Evolutionary conservation across 2,329 filamentous ascomycete species (phyloP).

Genomic region (Chaetomiaceae sp.): DNA sequence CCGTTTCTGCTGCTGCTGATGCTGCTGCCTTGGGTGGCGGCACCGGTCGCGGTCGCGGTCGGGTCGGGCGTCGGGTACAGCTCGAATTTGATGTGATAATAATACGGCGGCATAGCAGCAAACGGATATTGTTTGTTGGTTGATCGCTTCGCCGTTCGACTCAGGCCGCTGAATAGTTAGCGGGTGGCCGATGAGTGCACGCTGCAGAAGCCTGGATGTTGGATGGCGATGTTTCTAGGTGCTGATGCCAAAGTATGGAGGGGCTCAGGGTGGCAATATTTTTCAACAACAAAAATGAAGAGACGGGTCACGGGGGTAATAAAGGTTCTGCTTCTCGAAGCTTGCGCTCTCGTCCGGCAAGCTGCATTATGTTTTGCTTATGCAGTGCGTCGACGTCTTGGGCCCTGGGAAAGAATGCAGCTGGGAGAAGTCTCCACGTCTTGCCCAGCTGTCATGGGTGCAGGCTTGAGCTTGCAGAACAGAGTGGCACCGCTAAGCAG

Average conservation of each 20-base stretch:
- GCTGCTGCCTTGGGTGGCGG: constrained; percentile 8
- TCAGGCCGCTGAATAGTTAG: too few species aligned
- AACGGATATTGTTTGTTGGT: too few species aligned
- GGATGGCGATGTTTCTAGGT: too few species aligned
- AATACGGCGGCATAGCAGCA: constrained; percentile 54
- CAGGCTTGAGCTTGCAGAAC: too few species aligned
- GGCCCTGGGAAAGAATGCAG: neutral
- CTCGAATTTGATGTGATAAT: constrained; percentile 64
- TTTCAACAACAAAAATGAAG: too few species aligned
- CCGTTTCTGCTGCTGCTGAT: constrained; percentile 7
- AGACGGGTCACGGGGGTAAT: constrained; percentile 16
- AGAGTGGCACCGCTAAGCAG: too few species aligned
- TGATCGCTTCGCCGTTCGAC: neutral
- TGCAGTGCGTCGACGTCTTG: neutral
- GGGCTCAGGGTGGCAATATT: neutral
- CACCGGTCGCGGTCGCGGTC: too few species aligned
- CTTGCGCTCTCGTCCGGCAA: neutral
- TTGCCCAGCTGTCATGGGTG: too few species aligned
- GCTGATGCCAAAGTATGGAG: neutral
- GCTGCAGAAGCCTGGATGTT: too few species aligned
- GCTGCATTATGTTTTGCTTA: neutral
- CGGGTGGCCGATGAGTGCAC: too few species aligned
- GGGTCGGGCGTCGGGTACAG: constrained; percentile 49
- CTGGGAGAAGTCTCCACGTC: neutral
- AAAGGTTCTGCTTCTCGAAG: constrained; percentile 14